These are phyloP conservation scores for Hyphodiscus hymeniophilus DNA, from an alignment of 495 filamentous ascomycete genomes.

Conservation along the genomic window DNA sequence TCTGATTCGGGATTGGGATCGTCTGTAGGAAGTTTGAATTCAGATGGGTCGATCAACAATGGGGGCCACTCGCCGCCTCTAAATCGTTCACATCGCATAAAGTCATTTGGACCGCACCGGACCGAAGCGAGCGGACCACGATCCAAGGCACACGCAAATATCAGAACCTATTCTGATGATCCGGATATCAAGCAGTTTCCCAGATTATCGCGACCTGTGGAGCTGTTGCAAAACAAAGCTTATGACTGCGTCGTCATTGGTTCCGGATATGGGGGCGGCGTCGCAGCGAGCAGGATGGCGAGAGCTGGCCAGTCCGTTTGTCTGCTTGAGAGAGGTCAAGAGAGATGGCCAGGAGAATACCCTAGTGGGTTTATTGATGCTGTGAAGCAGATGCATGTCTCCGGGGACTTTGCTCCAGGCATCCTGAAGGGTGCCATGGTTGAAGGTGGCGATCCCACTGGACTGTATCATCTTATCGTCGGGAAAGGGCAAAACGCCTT, in stretches of 20 bases:
- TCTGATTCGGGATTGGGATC: no score
- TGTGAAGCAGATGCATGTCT: slow-evolving; percentile 41
- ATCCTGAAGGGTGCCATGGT: slow-evolving; percentile 31
- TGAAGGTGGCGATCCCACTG: slow-evolving; percentile 45
- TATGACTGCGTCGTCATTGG: slow-evolving; percentile 62
- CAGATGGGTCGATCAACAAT: no score
- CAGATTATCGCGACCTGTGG: slow-evolving; percentile 46
- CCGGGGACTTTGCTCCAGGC: slow-evolving; percentile 42
- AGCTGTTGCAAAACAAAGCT: slow-evolving; percentile 40
- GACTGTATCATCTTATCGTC: slow-evolving; percentile 54
- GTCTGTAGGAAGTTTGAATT: no score
- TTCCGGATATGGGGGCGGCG: slow-evolving; percentile 59
- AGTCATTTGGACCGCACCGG: slow-evolving; percentile 10
- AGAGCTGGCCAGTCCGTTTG: slow-evolving; percentile 52
- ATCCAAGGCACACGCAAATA: slow-evolving; percentile 30
- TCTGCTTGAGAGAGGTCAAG: slow-evolving; percentile 53
- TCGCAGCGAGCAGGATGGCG: slow-evolving; percentile 58
- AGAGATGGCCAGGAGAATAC: slow-evolving; percentile 60
- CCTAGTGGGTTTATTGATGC: slow-evolving; percentile 38
- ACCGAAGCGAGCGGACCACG: slow-evolving; percentile 23
- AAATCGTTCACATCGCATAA: slow-evolving; percentile 10
- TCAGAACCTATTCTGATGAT: slow-evolving; percentile 35
- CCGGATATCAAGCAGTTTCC: slow-evolving; percentile 32
- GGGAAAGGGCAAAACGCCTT: slow-evolving; percentile 60
- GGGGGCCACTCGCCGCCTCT: background rate